A percentile compares a stretch with the other conserved stretches of the same genome.
Evolutionary conservation across 495 filamentous ascomycete species (phyloP).

Genomic region (Trichoderma orchidacearum): DNA sequence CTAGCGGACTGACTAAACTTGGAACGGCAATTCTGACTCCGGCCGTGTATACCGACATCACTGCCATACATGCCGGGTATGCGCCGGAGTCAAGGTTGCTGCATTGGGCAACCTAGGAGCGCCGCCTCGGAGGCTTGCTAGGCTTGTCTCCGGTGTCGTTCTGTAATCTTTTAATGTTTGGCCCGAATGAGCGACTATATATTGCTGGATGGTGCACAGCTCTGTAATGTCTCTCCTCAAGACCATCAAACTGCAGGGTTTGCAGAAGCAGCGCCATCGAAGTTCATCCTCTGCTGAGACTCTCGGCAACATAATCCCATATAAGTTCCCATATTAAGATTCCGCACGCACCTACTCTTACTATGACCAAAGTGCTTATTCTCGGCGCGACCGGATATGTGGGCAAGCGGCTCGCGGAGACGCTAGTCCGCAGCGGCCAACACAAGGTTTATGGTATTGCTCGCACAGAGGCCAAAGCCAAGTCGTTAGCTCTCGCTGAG

Average conservation of each 20-base stretch:
- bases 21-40: neutral
- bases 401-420: neutral
- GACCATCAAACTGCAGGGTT: too few species aligned
- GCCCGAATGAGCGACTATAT: too few species aligned
- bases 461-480: neutral
- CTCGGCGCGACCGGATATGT: neutral
- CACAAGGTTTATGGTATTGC: neutral
- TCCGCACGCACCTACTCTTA: too few species aligned
- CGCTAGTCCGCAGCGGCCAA: neutral
- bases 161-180: too few species aligned
- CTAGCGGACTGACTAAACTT: neutral
- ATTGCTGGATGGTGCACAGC: too few species aligned
- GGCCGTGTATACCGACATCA: neutral
- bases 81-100: neutral
- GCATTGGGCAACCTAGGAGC: neutral
- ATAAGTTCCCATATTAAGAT: too few species aligned
- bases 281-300: too few species aligned
- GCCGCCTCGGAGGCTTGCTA: neutral
- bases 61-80: neutral
- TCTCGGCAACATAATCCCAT: too few species aligned
- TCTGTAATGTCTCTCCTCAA: too few species aligned
- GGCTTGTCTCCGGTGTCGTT: neutral
- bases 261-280: too few species aligned
- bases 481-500: neutral
- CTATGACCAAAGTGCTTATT: neutral